These are phyloP conservation scores for Ilyonectria mors-panacis DNA, from an alignment of 2,329 filamentous ascomycete species.

Conservation along the genomic window DNA sequence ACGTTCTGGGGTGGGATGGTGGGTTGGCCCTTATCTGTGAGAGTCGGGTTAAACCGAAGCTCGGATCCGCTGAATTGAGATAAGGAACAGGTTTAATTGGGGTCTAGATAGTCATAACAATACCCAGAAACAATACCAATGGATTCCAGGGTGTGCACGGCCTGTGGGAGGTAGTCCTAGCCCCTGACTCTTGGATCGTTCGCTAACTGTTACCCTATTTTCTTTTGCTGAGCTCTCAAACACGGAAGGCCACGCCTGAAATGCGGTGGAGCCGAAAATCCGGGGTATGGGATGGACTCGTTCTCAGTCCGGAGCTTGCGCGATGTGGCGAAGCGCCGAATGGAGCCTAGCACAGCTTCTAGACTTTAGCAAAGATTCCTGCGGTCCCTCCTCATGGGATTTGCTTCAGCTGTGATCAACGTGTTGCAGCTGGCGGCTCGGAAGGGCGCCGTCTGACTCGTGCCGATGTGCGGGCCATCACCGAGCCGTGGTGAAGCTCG, in stretches of 20 bases:
- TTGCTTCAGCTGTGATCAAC: neutral
- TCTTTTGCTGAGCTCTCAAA: neutral
- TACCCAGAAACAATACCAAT: slow-evolving; percentile 13
- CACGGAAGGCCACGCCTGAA: slow-evolving; percentile 18
- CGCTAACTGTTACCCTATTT: slow-evolving; percentile 20
- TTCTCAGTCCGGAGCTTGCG: neutral
- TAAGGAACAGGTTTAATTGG: neutral
- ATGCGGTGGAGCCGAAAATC: slow-evolving; percentile 12
- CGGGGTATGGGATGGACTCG: slow-evolving; percentile 5
- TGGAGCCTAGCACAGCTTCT: neutral
- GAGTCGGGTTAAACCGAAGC: neutral
- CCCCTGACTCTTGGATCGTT: neutral
- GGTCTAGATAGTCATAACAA: neutral
- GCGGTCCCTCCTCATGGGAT: neutral
- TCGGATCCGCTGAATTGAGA: neutral
- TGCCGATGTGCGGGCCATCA: neutral
- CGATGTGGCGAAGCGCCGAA: neutral
- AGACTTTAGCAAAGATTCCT: neutral
- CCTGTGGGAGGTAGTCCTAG: neutral
- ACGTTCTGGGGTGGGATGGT: neutral
- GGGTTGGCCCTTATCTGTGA: slow-evolving; percentile 10
- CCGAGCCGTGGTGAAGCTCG: no score
- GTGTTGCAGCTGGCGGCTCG: neutral
- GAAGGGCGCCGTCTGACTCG: neutral
- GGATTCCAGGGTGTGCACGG: slow-evolving; percentile 10